Conservation (phyloP, 2,329 filamentous ascomycete genomes). For the Chrysosporium keratinophilum region DNA sequence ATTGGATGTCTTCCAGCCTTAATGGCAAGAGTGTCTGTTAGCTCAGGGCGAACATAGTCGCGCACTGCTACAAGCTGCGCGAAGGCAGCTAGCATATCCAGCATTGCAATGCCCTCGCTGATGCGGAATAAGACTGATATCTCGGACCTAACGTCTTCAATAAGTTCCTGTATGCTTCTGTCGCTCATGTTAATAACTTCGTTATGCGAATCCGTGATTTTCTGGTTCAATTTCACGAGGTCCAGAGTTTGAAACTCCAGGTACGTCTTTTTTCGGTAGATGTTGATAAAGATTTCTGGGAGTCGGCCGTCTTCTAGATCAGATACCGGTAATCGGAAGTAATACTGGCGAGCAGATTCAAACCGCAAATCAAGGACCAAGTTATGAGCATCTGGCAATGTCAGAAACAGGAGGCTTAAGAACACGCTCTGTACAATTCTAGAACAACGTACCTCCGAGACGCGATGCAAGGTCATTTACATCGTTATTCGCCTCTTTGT, state of each 20-base stretch:
- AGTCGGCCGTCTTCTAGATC: conserved; percentile 53
- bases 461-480: conserved; percentile 59
- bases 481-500: conserved; percentile 77
- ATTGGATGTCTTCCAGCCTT: conserved; percentile 69
- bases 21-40: conserved; percentile 59
- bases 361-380: conserved; percentile 60
- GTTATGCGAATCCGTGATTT: conserved; percentile 68
- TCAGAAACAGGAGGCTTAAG: conserved; percentile 17
- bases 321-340: conserved; percentile 53
- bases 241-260: conserved; percentile 82
- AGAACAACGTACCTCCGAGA: conserved; percentile 47
- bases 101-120: conserved; percentile 72
- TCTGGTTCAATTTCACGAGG: conserved; percentile 68
- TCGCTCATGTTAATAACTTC: conserved; percentile 80
- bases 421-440: conserved; percentile 1
- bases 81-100: conserved; percentile 78
- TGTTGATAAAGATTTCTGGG: conserved; percentile 67
- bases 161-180: conserved; percentile 59
- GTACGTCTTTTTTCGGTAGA: conserved; percentile 57
- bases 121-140: conserved; percentile 68
- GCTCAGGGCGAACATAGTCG: conserved; percentile 59
- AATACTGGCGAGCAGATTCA: conserved; percentile 69
- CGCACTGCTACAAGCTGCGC: conserved; percentile 59
- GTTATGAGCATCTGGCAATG: conserved; percentile 43
- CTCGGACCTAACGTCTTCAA: conserved; percentile 59